Evolutionary conservation across 306 rosid species (phyloP).

Genomic region (Vigna hirtella): DNA sequence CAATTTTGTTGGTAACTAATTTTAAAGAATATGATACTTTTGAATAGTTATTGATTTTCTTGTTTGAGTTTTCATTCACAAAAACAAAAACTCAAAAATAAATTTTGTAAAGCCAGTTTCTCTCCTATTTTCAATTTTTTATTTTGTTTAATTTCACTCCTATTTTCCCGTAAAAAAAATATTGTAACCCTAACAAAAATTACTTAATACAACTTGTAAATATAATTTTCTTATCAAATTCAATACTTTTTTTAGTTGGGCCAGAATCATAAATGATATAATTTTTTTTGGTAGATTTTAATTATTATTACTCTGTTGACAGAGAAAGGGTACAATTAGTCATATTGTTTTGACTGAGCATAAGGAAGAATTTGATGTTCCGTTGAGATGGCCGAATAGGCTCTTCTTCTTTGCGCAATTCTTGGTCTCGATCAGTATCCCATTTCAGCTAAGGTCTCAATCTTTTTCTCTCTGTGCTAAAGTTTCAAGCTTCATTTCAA

Average conservation of each 20-base stretch:
- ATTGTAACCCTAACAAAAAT: not conserved
- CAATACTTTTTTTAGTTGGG: no score
- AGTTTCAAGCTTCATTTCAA: not conserved
- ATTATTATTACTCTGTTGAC: not conserved
- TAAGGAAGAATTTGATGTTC: not conserved
- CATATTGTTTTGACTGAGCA: not conserved
- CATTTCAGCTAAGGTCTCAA: not conserved
- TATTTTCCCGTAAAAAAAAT: no score
- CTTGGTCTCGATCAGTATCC: not conserved
- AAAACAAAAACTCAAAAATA: no score
- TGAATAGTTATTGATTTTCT: no score
- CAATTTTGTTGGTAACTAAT: no score
- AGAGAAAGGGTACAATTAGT: not conserved
- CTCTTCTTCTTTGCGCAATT: not conserved
- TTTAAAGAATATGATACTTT: no score
- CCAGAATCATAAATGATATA: not conserved
- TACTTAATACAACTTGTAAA: not conserved
- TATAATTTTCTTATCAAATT: no score
- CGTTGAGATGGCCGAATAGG: not conserved
- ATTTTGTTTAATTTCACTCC: no score
- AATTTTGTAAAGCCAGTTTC: no score
- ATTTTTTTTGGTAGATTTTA: not conserved
- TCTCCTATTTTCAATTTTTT: no score
- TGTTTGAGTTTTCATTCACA: no score
- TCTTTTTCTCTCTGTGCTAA: not conserved